Evolutionary conservation across 1,284 basidiomycete genomes (phyloP), one percentile per base, ranked within the genome.

Genomic region (Leccinum solheimii): DNA sequence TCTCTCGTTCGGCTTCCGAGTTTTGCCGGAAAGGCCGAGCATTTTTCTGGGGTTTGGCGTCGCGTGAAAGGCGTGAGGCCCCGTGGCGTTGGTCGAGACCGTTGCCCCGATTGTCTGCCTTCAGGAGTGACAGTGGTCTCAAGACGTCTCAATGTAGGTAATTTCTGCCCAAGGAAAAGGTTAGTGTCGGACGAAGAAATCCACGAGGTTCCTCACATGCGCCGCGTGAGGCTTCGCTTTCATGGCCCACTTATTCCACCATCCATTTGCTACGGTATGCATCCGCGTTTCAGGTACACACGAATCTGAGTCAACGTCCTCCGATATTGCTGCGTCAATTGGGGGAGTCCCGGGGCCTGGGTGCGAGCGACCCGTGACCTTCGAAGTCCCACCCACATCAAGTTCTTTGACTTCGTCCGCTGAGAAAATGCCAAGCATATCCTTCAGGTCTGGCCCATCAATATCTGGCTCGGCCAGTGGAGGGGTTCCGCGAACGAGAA

Each of bases 181-280:
- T 74, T 23, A 68, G 62, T 48, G 50, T 50, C 54, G 59, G 62
- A 67, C 38, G 36, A 62, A 58, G 38, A 55, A 34, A 51, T 27
- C 38, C 60, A 60, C 50, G 53, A 64, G 59, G 50, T 49, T 32
- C 57, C 73, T 67, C 64, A 76, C 75, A 30, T 59, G 65, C 19
- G 36, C 64, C 57, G 52, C 10, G 34, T 55, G 56, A 58, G 66
- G 61, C 38, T 66, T 64, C 40, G 64, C 62, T 38, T 67, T 73
- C 66, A 76, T 69, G 34, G 75, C 79, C 82, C 83, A 90, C 64
- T 77, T 80, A 26, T 81, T 76, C 77, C 82, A 80, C 87, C 87
- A 90, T 16, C 86, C 86, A 51, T 77, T 77, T 52, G 83, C 81
- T 40, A 88, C 84, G 27, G 75, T 76, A 54, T 79, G 76, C 40